Percentiles rank a stretch among this genome's conserved stretches.
These are phyloP conservation scores for Capniomyces stellatus DNA, from an alignment of 371 early-diverging fungal genomes.

Conservation along the genomic window DNA sequence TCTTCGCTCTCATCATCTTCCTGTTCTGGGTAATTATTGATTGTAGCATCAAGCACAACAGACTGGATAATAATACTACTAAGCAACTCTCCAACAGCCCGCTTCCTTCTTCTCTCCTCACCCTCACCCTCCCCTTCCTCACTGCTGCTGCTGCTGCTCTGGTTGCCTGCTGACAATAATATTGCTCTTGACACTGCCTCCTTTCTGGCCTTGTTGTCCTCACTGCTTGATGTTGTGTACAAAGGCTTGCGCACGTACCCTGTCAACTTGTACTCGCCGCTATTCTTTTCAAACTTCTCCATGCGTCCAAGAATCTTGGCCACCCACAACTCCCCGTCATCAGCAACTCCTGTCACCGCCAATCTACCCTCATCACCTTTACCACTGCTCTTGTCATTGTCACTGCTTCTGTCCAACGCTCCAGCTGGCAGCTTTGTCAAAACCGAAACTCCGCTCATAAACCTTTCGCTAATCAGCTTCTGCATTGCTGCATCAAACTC, in stretches of 20 bases:
- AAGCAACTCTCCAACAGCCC: not conserved
- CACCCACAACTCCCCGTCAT: not conserved
- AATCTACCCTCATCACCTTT: slow-evolving; percentile 1
- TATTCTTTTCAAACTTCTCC: not conserved
- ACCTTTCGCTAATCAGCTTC: not conserved
- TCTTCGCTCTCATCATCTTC: not conserved
- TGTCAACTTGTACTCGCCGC: not conserved
- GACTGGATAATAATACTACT: not conserved
- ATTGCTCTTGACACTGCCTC: not conserved
- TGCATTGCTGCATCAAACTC: not conserved
- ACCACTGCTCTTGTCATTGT: too few species aligned
- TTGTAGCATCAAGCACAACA: not conserved
- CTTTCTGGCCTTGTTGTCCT: not conserved
- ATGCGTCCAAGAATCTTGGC: not conserved
- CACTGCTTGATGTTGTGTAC: not conserved
- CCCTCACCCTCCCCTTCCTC: not conserved
- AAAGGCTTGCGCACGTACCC: not conserved
- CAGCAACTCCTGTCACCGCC: not conserved
- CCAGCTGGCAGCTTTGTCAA: not conserved
- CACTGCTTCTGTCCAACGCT: not conserved
- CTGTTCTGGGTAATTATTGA: not conserved
- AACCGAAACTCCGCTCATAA: not conserved
- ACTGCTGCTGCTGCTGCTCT: not conserved
- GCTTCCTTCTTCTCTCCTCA: not conserved
- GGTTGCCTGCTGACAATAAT: not conserved